Base-by-base conservation (phyloP, 1,284 basidiomycete genomes). In the Peniophora sp. region DNA sequence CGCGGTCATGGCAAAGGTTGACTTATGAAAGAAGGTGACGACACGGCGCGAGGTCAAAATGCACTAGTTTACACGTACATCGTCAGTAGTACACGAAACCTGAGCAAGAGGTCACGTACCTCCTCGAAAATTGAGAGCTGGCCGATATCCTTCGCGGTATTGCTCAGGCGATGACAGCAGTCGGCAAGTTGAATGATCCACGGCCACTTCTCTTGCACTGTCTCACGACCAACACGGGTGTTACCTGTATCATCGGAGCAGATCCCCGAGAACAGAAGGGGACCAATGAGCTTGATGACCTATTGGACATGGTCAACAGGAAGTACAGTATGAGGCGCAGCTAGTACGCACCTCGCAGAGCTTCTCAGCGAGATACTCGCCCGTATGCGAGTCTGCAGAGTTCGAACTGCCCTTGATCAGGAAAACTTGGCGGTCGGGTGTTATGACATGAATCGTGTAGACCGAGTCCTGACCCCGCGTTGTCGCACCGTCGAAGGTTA, bases 201-300 rank as follows among this genome's bases (percentile, higher is more conserved):
- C 1, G 59, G 59, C 36, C 63, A 34, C 23, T 55, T 48, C 2
- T 53, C 24, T 14, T 47, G 51, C 1, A 67, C 20, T 12, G 62
- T 19, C 3, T 55, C 47, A 0, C 65, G 56, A 11, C 53, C 55
- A 11, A 58, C 51, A 12, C 55, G 55, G 16, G 66, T 69, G 47
- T 67, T 68, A 2, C 66, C 65, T 11, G 67, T 67, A 47, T 62
- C 65, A 47, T 70, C 65, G 3, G 61, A 65, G 3, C 56, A 56
- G 12, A 60, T 55, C 1, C 45, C 62, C 20, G 56, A 53, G 51
- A 70, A 64, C 3, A 48, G 53, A 3, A 55, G 51, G 1, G 41
- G 35, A 2, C 61, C 60, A 47, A 65, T 52, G 2, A 17, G 17
- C 5, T 54, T 41, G 19, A 64, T 61, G 32, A 58, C 52, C 60